A percentile compares a stretch with the other conserved stretches of the same genome.
These are phyloP conservation scores for Lolium rigidum DNA, from an alignment of 176 grass and related monocot species.

Conservation along the genomic window DNA sequence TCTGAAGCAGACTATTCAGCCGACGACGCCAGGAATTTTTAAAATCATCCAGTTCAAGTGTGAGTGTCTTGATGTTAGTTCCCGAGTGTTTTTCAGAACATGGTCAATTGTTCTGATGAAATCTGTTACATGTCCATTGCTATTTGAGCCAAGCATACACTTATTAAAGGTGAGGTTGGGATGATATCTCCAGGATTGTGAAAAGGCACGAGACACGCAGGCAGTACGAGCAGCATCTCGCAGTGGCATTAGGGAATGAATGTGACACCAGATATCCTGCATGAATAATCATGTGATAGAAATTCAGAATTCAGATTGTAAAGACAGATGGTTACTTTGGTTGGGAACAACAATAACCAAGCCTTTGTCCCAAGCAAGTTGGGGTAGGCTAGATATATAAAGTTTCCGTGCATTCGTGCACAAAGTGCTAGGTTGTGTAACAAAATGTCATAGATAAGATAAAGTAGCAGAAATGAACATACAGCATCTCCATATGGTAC, in stretches of 20 bases:
- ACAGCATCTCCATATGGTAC: not conserved
- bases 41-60: not conserved
- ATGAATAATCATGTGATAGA: not conserved
- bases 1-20: not conserved
- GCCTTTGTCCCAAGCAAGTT: too few species aligned
- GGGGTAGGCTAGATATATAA: too few species aligned
- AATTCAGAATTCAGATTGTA: not conserved
- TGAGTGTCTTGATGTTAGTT: not conserved
- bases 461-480: not conserved
- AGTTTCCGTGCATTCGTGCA: too few species aligned
- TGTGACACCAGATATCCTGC: constrained; percentile 7
- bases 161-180: constrained; percentile 8
- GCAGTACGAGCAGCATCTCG: constrained; percentile 12
- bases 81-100: not conserved
- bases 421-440: not conserved
- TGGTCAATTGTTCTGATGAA: not conserved
- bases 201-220: not conserved
- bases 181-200: not conserved
- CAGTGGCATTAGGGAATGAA: constrained; percentile 3
- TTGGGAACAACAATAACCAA: too few species aligned
- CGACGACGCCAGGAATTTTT: not conserved
- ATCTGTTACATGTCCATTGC: not conserved
- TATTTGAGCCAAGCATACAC: not conserved
- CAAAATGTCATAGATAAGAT: too few species aligned
- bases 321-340: not conserved